phyloP scores from a whole-genome alignment of 2,329 filamentous ascomycete genomes.

The Akanthomyces muscarius region DNA sequence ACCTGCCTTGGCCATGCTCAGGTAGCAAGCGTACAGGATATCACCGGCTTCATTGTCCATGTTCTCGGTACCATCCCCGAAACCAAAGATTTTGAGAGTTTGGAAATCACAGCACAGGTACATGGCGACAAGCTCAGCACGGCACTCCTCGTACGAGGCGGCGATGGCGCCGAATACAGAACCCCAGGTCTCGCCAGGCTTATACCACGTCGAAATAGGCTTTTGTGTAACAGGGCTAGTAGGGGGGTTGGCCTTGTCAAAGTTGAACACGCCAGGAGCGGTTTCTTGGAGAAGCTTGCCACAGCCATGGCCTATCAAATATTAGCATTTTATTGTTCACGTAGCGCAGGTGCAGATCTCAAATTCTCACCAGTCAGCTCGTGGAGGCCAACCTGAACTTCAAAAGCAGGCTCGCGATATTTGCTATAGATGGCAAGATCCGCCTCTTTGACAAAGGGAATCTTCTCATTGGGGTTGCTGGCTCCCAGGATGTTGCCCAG shows the following conservation, averaged over 20 bases:
- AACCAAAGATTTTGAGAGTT: constrained; percentile 87
- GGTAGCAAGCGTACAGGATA: constrained; percentile 81
- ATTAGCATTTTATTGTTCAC: too few relatives aligned
- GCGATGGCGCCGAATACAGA: constrained; percentile 86
- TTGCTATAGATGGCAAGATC: constrained; percentile 77
- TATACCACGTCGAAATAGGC: constrained; percentile 83
- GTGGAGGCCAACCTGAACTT: constrained; percentile 93
- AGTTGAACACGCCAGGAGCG: constrained; percentile 77
- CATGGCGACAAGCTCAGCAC: constrained; percentile 93
- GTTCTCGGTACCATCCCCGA: constrained; percentile 70
- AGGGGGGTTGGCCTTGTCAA: constrained; percentile 77
- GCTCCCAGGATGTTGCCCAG: constrained; percentile 90
- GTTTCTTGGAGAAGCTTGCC: constrained; percentile 93
- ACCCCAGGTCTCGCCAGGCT: constrained; percentile 91
- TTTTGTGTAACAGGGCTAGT: constrained; percentile 74
- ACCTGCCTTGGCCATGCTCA: constrained; percentile 92
- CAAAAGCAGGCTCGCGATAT: constrained; percentile 83
- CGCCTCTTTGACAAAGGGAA: constrained; percentile 79
- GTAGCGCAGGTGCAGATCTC: background rate
- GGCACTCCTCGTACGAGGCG: constrained; percentile 89
- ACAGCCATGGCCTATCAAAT: constrained; percentile 68
- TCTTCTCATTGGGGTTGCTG: constrained; percentile 85
- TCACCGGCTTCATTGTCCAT: constrained; percentile 76
- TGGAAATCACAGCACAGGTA: constrained; percentile 82
- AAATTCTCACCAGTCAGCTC: constrained; percentile 58